Base-by-base conservation (phyloP, 371 early-diverging fungal genomes). In the Entomophthora muscae region DNA sequence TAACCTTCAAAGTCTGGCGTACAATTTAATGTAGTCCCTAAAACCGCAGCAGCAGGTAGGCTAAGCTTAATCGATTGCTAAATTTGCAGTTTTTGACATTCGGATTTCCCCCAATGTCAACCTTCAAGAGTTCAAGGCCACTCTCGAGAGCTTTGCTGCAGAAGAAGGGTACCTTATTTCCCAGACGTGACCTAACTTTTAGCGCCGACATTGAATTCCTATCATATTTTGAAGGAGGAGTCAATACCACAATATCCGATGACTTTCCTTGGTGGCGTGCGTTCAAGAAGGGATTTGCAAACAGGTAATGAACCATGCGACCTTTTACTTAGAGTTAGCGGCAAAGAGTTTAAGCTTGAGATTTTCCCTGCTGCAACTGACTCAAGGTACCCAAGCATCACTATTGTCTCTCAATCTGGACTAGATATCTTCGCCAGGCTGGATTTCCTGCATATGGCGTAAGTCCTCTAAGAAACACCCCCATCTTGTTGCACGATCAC, bases 401-500 rank as follows among this genome's bases (percentile, higher is more conserved):
- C 28, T 55, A n/a, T n/a, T n/a, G n/a, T n/a, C 22, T 55, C n/a
- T 55, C n/a, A 27, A 13, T 24, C 22, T 24, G n/a, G 13, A 24
- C 13, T 55, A 54, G 65, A 13, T 65, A n/a, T 55, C 17, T 88
- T 61, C 77, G 87, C 42, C 71, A 73, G 52, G 75, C 76, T 1
- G 86, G 88, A 1, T 71, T 88, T 27, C 83, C 82, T 1, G 83
- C 83, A 0, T 69, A 84, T 67, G 88, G 88, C 28, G 79, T 89
- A 53, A 82, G 84, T 23, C 83, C 84, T 24, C 75, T 89, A 65
- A 79, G n/a, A 68, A 80, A 83, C 71, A 78, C 82, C 3, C 67
- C 67, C 7, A 72, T 88, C 32, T 69, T 89, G 51, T 72, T 89
- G 60, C 90, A 89, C 64, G 88, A 86, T 72, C 86, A 89, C 68